A percentile compares a stretch with the other conserved stretches of the same genome.
These are phyloP conservation scores for Arabidopsis thaliana DNA, from an alignment of 345 rosid genomes.

Conservation along the genomic window TAIR10.1 NC_003076.8:5251501-5252000, in stretches of 20 bases:
- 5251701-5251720: neutral
- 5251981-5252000: neutral
- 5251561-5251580: neutral
- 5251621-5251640: neutral
- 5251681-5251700: neutral
- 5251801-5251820: neutral
- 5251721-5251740: neutral
- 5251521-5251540: neutral
- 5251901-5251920: neutral
- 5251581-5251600: neutral
- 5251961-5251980: neutral
- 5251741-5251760: neutral
- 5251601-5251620: neutral
- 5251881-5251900: slow-evolving; percentile 26
- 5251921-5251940: slow-evolving; percentile 1
- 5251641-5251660: no score
- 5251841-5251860: slow-evolving; percentile 33
- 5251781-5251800: slow-evolving; percentile 8
- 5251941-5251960: slow-evolving; percentile 4
- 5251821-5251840: slow-evolving; percentile 24
- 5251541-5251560: neutral
- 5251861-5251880: slow-evolving; percentile 21
- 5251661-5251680: no score
- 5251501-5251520: neutral
- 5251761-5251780: slow-evolving; percentile 5